Conservation (phyloP, 805 yeast species). For the Candida insectalens region DNA sequence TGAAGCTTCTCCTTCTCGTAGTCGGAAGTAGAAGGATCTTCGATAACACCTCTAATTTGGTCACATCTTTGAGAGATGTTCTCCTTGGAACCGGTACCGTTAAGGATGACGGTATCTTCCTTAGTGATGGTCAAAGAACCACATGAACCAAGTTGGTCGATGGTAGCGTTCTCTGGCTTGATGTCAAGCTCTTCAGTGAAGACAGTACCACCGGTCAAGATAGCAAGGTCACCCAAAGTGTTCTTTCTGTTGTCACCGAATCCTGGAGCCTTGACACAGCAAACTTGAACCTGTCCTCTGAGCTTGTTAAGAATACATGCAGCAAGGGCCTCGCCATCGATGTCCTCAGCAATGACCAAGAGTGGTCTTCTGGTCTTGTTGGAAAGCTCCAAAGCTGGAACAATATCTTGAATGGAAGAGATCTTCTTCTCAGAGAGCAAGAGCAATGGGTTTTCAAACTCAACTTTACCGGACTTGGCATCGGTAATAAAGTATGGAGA, state of each 20-base stretch:
- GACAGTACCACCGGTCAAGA: conserved; percentile 87
- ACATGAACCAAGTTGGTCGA: conserved; percentile 82
- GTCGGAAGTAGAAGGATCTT: conserved; percentile 66
- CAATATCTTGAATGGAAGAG: conserved; percentile 78
- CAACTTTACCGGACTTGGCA: conserved; percentile 86
- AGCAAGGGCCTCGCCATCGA: conserved; percentile 97
- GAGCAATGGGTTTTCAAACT: conserved; percentile 86
- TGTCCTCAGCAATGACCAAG: conserved; percentile 87
- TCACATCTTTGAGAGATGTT: conserved; percentile 79
- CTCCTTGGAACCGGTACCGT: conserved; percentile 86
- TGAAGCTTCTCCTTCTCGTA: conserved; percentile 96
- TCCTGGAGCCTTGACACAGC: conserved; percentile 98
- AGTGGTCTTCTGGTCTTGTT: conserved; percentile 91
- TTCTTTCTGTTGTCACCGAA: conserved; percentile 98
- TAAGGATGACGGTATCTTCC: conserved; percentile 89
- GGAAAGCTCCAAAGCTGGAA: conserved; percentile 89
- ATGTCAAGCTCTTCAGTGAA: conserved; percentile 90
- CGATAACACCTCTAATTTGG: conserved; percentile 79
- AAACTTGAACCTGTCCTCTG: conserved; percentile 96
- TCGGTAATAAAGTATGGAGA: conserved; percentile 95
- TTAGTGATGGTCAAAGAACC: conserved; percentile 89
- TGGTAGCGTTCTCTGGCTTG: conserved; percentile 90
- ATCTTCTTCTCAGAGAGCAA: conserved; percentile 89
- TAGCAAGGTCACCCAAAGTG: conserved; percentile 91
- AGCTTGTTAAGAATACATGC: conserved; percentile 95